Evolutionary conservation across 169 alveolate species (phyloP), one percentile per base, ranked within the genome.

Genomic region (Toxoplasma gondii): DNA sequence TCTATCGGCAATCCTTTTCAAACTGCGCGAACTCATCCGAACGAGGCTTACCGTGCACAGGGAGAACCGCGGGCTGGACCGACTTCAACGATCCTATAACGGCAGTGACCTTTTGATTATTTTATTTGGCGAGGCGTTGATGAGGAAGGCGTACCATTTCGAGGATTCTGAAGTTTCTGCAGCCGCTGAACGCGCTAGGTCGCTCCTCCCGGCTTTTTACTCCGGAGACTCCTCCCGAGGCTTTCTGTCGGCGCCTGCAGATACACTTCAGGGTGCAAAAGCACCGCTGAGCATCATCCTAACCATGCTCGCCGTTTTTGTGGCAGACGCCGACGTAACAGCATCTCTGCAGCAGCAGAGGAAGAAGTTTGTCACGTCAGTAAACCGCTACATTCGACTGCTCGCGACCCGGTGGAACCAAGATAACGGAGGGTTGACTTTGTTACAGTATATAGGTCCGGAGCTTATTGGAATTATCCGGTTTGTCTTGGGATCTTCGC

Each of bases 51-150:
- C 17, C 31, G 87, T 39, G 45, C 87, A 27, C 41, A 31, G 34
- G 45, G 53, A 38, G 24, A 78, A 34, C 87, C 34, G 27, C 44
- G 45, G 53, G 12, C 16, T 78, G 27, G 87, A 78, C 45, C 9
- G 87, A 31, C 45, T 78, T 38, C 87, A 78, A 22, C 87, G 87
- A n/a, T 44, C 87, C 22, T 78, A 78, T 44, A 38, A 22, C 34
- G 87, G 87, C 10, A 78, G 87, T 39, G 87, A 78, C 45, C 87
- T 78, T 16, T 39, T 78, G 43, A 78, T 78, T 53, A 78, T 78
- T 34, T 34, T 78, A 19, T 34, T 78, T 22, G 87, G 87, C 27
- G 87, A 78, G 44, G 31, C 87, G 16, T 22, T 78, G 45, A 34
- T 78, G 53, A 53, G 45, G 45, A 34, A 39, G 34, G 87, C 53